phyloP scores from a whole-genome alignment of 2,329 filamentous ascomycete species.

The Exophiala oligosperma region DNA sequence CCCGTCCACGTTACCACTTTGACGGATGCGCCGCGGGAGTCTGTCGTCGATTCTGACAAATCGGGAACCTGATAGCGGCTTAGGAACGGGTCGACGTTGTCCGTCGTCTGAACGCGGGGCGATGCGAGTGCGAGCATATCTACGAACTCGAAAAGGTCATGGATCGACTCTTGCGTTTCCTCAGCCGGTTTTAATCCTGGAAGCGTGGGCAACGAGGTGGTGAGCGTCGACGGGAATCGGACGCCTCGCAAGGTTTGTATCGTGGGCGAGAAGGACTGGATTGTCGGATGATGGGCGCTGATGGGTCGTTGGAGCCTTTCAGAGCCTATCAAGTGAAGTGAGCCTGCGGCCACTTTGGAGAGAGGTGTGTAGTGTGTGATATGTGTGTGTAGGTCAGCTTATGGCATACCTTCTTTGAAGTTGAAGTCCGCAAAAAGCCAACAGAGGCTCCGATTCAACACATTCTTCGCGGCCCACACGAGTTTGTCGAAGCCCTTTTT shows the following conservation, averaged over 20 bases:
- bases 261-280: slow-evolving; percentile 33
- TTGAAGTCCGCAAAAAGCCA: slow-evolving; percentile 20
- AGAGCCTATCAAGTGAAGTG: background rate
- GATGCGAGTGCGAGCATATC: slow-evolving; percentile 53
- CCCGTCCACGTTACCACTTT: slow-evolving; percentile 44
- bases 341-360: background rate
- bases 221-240: slow-evolving; percentile 18
- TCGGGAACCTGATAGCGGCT: slow-evolving; percentile 35
- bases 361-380: background rate
- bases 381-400: background rate
- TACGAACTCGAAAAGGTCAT: slow-evolving; percentile 64
- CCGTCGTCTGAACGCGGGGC: slow-evolving; percentile 35
- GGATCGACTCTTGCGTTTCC: slow-evolving; percentile 61
- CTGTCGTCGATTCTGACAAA: slow-evolving; percentile 3
- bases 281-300: slow-evolving; percentile 36
- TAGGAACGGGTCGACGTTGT: slow-evolving; percentile 21
- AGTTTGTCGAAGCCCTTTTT: slow-evolving; percentile 81
- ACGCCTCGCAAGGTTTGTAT: slow-evolving; percentile 31
- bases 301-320: background rate
- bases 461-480: slow-evolving; percentile 75
- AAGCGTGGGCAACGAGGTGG: background rate
- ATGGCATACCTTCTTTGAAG: background rate
- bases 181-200: slow-evolving; percentile 27
- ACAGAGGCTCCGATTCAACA: slow-evolving; percentile 57
- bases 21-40: slow-evolving; percentile 20